Evolutionary conservation across 148 eudicot species (phyloP), one percentile per base, ranked within the genome.

Genomic region (Tetragonia tetragonoides): DNA sequence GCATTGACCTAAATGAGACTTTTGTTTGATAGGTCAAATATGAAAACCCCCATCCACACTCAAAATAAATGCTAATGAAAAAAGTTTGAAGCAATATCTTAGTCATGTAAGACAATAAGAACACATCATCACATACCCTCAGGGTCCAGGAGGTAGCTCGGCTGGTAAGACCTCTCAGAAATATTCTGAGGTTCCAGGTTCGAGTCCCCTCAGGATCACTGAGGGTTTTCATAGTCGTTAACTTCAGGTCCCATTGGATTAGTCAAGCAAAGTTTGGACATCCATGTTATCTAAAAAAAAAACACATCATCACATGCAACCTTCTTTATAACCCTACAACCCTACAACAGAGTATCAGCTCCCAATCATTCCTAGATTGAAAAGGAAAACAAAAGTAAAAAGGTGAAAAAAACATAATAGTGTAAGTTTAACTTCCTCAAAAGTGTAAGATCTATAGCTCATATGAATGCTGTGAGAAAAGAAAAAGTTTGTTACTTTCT

Each of bases 391-490:
- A 24, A 24, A 64, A 64, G 9, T 11, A 24, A 9, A 9, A 23
- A 64, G 14, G 6, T 0, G 18, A 18, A 57, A 64, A 16, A 4
- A 14, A 2, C 39, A 64, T 64, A 2, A 16, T 37, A 28, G 39
- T 10, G 10, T 49, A 6, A 49, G 12, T 14, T 49, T 46, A 37
- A 64, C 59, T 20, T 49, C 61, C 61, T 46, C 60, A 53, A 71
- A 71, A 47, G 74, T 71, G 61, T 59, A 70, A 21, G 59, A 70
- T 70, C 39, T 71, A 1, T 28, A 71, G 38, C 23, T 49, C 61
- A 71, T 46, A 46, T 21, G 28, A 70, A 23, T 47, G 16, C n/a
- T 49, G 38, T 46, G 73, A 24, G 8, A 28, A 49, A 47, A 70
- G 74, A 21, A 21, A 44, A 42, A 44, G 73, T 69, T 70, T 24